Conservation (phyloP, 495 filamentous ascomycete species). For the Penicillium bialowiezense region DNA sequence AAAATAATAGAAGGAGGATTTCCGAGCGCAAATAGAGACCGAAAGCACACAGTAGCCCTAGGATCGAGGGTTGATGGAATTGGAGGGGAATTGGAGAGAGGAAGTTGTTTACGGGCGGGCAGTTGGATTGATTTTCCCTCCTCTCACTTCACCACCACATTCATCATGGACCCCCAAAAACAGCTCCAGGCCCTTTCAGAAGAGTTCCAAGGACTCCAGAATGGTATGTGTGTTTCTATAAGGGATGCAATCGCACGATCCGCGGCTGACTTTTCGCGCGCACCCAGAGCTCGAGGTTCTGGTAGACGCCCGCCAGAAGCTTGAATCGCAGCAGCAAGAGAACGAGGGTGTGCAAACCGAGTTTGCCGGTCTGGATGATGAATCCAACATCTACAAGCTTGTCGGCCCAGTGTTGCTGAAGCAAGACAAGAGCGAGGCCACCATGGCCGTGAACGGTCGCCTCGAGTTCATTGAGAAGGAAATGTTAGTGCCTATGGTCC, state of each 20-base stretch:
- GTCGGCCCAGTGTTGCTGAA: slow-evolving; percentile 91
- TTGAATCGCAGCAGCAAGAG: slow-evolving; percentile 92
- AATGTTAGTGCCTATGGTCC: slow-evolving; percentile 59
- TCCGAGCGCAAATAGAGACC: neutral
- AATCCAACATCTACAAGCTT: slow-evolving; percentile 90
- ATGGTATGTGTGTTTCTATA: slow-evolving; percentile 48
- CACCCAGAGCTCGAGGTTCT: slow-evolving; percentile 68
- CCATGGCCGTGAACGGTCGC: slow-evolving; percentile 83
- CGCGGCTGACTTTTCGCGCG: slow-evolving; percentile 8
- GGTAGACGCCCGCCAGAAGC: slow-evolving; percentile 80
- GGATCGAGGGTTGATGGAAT: slow-evolving; percentile 15
- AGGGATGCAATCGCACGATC: neutral
- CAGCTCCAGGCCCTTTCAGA: slow-evolving; percentile 79
- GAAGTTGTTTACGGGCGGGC: slow-evolving; percentile 29
- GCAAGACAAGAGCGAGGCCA: slow-evolving; percentile 85
- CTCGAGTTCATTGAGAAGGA: slow-evolving; percentile 92
- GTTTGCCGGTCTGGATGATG: slow-evolving; percentile 72
- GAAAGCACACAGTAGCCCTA: slow-evolving; percentile 3
- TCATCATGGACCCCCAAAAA: slow-evolving; percentile 57
- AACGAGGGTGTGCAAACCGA: slow-evolving; percentile 90
- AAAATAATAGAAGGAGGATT: neutral
- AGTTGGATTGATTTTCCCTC: slow-evolving; percentile 25
- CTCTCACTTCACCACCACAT: slow-evolving; percentile 20
- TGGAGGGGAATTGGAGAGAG: slow-evolving; percentile 16
- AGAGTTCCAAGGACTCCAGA: slow-evolving; percentile 82